Evolutionary conservation across 2,329 filamentous ascomycete species (phyloP).

Genomic region (Epichloe festucae): DNA sequence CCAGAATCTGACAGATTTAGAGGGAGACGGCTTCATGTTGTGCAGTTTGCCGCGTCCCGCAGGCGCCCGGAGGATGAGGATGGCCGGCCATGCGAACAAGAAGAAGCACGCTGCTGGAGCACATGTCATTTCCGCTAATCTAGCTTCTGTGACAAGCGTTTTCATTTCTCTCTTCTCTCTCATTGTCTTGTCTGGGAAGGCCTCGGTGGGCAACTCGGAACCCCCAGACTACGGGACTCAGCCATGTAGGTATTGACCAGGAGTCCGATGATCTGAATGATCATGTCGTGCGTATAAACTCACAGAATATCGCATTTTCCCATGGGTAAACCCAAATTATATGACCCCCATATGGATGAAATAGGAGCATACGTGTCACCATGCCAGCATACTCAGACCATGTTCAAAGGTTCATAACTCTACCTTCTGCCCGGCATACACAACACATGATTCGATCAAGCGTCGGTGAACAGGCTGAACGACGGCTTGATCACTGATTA

Average conservation of each 20-base stretch:
- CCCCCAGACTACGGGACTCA: background rate
- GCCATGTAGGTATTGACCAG: background rate
- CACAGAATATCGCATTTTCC: background rate
- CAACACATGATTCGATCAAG: background rate
- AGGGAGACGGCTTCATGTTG: background rate
- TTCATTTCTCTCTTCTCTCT: background rate
- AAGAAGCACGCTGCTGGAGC: background rate
- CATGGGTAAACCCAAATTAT: background rate
- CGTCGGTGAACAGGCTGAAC: background rate
- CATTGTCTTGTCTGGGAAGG: background rate
- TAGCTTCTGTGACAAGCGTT: background rate
- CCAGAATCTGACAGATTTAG: background rate
- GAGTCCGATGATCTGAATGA: background rate
- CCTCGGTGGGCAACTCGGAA: background rate
- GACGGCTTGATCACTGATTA: background rate
- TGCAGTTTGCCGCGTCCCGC: background rate
- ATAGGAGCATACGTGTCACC: background rate
- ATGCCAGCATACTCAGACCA: background rate
- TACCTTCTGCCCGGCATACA: background rate
- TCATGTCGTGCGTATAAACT: background rate
- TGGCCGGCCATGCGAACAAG: background rate
- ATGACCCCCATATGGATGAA: background rate
- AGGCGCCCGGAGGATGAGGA: background rate
- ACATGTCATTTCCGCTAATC: background rate
- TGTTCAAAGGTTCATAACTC: background rate